Evolutionary conservation across 345 rosid species (phyloP), one percentile per base, ranked within the genome.

Genomic region (Eucalyptus pauciflora): DNA sequence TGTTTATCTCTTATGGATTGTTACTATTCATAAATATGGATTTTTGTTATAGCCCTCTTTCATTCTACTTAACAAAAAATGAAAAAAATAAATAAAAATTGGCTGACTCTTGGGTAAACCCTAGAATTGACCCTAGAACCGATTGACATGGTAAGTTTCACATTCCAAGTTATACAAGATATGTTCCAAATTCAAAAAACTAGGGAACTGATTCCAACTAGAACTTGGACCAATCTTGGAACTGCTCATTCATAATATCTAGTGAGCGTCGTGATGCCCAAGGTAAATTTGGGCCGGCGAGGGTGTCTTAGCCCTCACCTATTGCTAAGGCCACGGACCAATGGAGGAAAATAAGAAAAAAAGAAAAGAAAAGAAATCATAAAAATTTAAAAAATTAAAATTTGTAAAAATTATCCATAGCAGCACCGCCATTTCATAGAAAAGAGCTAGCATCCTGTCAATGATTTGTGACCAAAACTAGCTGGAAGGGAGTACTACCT

Each of bases 371-470:
- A 56, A 24, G 20, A 22, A 5, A 2, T 22, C 12, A 24, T 9
- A 22, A 56, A 56, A 56, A 2, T 1, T 24, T 2, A 0, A 10
- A 56, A 56, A 52, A 52, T 18, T 0, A 52, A 56, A 56, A 24
- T 24, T 56, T 56, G 62, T 10, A 56, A 56, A 56, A 56, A 56
- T 2, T 56, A 13, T 24, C 0, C 29, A 56, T 24, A 10, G 10
- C 1, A 2, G 3, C 27, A 22, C 1, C 1, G 1, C 29, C 29
- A 22, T 56, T 12, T 56, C 29, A 22, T 1, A 56, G 0, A 56
- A 12, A 24, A 56, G 0, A 56, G 1, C 29, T 24, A 56, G 13
- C 29, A 56, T 56, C 13, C 12, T 8, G 1, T 24, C 0, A 56
- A 22, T 56, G 62, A 56, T 56, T 9, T 56, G 29, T 22, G 29